These are phyloP conservation scores for Pichia kudriavzevii DNA, from an alignment of 1,139 yeast species.

Conservation along the genomic window DNA sequence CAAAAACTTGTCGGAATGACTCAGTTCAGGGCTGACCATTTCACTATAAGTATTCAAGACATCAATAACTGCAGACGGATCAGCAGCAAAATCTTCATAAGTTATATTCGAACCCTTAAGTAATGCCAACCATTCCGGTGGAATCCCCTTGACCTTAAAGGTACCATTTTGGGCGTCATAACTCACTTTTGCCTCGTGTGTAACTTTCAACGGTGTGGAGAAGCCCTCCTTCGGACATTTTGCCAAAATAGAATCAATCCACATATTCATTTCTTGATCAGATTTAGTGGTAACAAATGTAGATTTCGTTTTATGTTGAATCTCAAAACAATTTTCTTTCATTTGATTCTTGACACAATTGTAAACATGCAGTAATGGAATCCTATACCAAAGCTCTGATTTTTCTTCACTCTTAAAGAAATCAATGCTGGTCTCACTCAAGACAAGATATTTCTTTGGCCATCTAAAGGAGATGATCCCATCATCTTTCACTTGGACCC, in stretches of 20 bases:
- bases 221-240: constrained; percentile 80
- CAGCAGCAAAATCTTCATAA: constrained; percentile 76
- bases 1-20: constrained; percentile 14
- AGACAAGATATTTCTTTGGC: constrained; percentile 79
- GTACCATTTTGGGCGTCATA: constrained; percentile 67
- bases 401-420: constrained; percentile 63
- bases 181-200: constrained; percentile 61
- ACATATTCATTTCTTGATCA: constrained; percentile 74
- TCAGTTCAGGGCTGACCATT: constrained; percentile 25
- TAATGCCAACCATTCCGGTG: constrained; percentile 71
- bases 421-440: constrained; percentile 67
- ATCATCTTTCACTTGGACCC: constrained; percentile 91
- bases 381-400: constrained; percentile 34
- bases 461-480: constrained; percentile 82
- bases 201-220: constrained; percentile 72
- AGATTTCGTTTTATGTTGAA: constrained; percentile 61
- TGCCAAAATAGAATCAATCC: constrained; percentile 87
- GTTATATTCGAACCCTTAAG: constrained; percentile 73
- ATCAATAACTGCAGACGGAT: constrained; percentile 82
- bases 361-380: constrained; percentile 50
- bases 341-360: constrained; percentile 57
- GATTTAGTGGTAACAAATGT: constrained; percentile 69
- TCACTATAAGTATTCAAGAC: constrained; percentile 65
- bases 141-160: constrained; percentile 59
- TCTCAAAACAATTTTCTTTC: constrained; percentile 69